Evolutionary conservation across 768 basidiomycete species (phyloP), one percentile per base, ranked within the genome.

Genomic region (Leccinum imitatum): DNA sequence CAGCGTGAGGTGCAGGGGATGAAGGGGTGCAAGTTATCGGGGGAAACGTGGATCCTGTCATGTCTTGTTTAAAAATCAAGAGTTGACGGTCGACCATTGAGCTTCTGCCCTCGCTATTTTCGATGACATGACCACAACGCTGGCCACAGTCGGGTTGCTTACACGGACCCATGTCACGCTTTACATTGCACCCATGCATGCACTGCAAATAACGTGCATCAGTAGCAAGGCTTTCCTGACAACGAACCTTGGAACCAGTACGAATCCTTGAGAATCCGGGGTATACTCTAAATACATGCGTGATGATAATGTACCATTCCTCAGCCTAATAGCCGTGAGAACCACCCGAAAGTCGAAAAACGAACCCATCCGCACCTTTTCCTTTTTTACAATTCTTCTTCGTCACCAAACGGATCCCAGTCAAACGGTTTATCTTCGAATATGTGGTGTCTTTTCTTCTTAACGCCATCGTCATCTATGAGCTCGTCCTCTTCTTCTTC

Each of bases 371-470:
- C 35, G 6, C 35, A 46, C 30, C 19, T 25, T n/a, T 41, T 9
- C 39, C 15, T 39, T 41, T 17, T 41, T 53, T 48, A 72, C 21
- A 72, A 9, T 11, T 73, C 72, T 2, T 4, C 58, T 48, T 74
- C 72, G 41, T 74, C 69, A 3, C 61, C 64, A 6, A 72, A 72
- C 15, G 72, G 71, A 35, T 72, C 70, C 71, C 68, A 72, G 51
- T 72, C 71, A 15, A 66, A 67, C 1, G 72, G 71, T 44, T 72
- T 73, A 56, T 72, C 71, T 52, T 60, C 59, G 14, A 63, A 63
- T 51, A 71, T 71, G 25, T 59, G 69, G 25, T 73, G 64, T 27
- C 62, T 11, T 47, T 47, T 53, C 35, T 33, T 59, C 35, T 63
- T 63, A 6, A 47, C 54, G 6, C 19, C 59, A 9, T 52, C 48